A percentile compares a stretch with the other conserved stretches of the same genome.
phyloP scores from a whole-genome alignment of 2,329 filamentous ascomycete genomes.

The Erysiphe pulchra region DNA sequence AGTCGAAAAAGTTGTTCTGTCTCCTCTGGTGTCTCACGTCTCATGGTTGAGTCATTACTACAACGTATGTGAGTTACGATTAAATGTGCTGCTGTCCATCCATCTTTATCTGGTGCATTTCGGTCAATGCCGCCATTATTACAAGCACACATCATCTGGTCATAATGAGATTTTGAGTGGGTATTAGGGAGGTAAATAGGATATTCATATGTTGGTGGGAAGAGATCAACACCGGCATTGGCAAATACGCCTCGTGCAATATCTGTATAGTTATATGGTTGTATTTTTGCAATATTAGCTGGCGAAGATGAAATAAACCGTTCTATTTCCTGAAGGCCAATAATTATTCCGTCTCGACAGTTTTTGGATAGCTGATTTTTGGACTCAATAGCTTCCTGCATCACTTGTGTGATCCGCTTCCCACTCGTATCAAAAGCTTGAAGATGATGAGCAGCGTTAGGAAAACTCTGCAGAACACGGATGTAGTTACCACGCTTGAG shows the following conservation, averaged over 20 bases:
- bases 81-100: constrained; percentile 7
- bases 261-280: constrained; percentile 7
- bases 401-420: constrained; percentile 4
- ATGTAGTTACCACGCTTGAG: constrained; percentile 5
- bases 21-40: constrained; percentile 3
- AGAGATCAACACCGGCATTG: constrained; percentile 2
- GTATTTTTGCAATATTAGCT: not conserved
- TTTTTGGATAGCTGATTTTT: constrained; percentile 3
- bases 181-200: constrained; percentile 1
- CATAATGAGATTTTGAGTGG: constrained; percentile 5
- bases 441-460: constrained; percentile 5
- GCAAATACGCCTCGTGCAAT: constrained; percentile 7
- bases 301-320: constrained; percentile 2
- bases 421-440: constrained; percentile 7
- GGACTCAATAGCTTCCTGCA: constrained; percentile 5
- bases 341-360: constrained; percentile 5
- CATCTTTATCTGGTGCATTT: constrained; percentile 6
- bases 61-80: constrained; percentile 4
- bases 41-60: constrained; percentile 2
- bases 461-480: constrained; percentile 5
- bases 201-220: not conserved
- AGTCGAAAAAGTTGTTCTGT: constrained; percentile 5
- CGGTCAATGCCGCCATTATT: constrained; percentile 4
- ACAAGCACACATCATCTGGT: constrained; percentile 7
- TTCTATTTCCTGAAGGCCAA: constrained; percentile 5